phyloP scores from a whole-genome alignment of 163 green algal species.

The Chlorella variabilis region DNA sequence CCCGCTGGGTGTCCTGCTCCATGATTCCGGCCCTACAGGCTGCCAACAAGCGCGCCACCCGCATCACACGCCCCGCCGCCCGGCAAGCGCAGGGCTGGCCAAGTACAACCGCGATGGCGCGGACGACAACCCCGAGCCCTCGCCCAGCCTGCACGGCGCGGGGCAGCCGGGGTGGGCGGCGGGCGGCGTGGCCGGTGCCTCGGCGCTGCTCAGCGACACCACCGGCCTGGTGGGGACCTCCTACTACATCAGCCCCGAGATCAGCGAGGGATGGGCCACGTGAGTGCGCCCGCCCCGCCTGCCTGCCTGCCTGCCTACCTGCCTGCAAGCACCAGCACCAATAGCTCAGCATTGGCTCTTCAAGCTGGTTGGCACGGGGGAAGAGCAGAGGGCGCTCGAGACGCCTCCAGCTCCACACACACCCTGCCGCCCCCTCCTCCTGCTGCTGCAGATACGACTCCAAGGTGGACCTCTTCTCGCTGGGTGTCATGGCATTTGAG shows the following conservation, averaged over 20 bases:
- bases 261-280: slow-evolving; percentile 82
- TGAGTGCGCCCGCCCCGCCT: too few relatives aligned
- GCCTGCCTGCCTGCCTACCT: too few relatives aligned
- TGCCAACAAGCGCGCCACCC: too few relatives aligned
- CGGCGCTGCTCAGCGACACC: slow-evolving; percentile 12
- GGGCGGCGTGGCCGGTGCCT: neutral
- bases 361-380: too few relatives aligned
- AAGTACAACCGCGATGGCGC: slow-evolving; percentile 16
- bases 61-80: too few relatives aligned
- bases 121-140: neutral
- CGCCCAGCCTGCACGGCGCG: neutral
- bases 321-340: too few relatives aligned
- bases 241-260: slow-evolving; percentile 75
- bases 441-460: slow-evolving; percentile 84
- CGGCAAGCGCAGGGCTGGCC: slow-evolving; percentile 23
- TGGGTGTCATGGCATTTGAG: slow-evolving; percentile 92
- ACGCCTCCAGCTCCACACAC: too few relatives aligned
- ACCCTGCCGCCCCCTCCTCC: too few relatives aligned
- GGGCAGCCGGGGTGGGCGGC: neutral
- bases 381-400: too few relatives aligned
- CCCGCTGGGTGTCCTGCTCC: too few relatives aligned
- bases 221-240: slow-evolving; percentile 51
- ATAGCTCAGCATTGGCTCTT: too few relatives aligned
- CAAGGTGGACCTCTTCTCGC: slow-evolving; percentile 87
- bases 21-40: too few relatives aligned